Percentiles rank a stretch among this genome's conserved stretches.
Evolutionary conservation across 257 asterid genomes (phyloP).

Genomic region (Coffea eugenioides): DNA sequence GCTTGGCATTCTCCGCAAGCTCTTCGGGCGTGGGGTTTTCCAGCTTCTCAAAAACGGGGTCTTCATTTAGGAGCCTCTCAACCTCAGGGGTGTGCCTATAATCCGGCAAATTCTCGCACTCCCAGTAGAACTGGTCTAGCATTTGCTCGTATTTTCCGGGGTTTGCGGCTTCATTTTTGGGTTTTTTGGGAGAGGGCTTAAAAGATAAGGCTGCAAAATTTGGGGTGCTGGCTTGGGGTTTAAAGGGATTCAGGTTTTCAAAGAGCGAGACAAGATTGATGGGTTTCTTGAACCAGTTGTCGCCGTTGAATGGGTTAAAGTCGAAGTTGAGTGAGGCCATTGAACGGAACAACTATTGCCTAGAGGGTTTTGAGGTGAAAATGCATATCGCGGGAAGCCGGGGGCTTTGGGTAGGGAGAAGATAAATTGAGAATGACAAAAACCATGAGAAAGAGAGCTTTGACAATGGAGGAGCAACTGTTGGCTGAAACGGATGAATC

Average conservation of each 20-base stretch:
- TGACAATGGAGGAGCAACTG: background rate
- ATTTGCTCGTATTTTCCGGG: constrained; percentile 62
- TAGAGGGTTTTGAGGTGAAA: background rate
- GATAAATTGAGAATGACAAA: no score
- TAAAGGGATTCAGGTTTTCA: constrained; percentile 39
- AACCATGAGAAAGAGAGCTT: background rate
- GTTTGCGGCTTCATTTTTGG: constrained; percentile 31
- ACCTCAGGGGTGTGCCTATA: constrained; percentile 75
- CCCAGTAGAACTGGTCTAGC: constrained; percentile 88
- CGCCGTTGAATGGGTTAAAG: constrained; percentile 68
- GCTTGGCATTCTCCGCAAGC: constrained; percentile 71
- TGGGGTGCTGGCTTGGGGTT: constrained; percentile 43
- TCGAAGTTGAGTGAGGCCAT: constrained; percentile 68
- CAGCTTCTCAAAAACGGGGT: constrained; percentile 64
- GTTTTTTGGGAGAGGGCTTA: constrained; percentile 48
- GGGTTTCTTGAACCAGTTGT: constrained; percentile 74
- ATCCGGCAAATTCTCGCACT: constrained; percentile 80
- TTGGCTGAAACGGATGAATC: no score
- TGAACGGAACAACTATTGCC: constrained; percentile 17
- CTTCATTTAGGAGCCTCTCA: constrained; percentile 61
- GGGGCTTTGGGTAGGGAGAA: background rate
- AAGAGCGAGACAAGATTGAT: constrained; percentile 36
- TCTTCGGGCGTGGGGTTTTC: constrained; percentile 78
- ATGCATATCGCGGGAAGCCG: background rate
- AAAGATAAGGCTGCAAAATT: constrained; percentile 71